Evolutionary conservation across 768 basidiomycete genomes (phyloP).

Genomic region (Hirschioporus abietinus): DNA sequence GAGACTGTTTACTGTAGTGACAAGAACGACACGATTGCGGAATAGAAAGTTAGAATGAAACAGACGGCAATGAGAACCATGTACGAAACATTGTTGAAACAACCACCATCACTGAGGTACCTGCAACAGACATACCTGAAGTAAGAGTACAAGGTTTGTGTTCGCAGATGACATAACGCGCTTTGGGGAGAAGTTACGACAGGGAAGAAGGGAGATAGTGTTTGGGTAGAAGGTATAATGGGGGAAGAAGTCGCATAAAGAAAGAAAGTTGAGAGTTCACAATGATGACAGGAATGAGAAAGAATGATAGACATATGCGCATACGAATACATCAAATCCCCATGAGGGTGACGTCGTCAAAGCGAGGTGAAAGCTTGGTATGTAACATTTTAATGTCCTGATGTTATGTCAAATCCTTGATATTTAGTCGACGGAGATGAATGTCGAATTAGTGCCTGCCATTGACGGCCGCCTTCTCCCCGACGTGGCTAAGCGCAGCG

Average conservation of each 20-base stretch:
- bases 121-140: neutral
- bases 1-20: too few relatives aligned
- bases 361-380: neutral
- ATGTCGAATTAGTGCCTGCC: neutral
- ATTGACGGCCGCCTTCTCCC: slow-evolving; percentile 14
- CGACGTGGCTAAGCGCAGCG: slow-evolving; percentile 70
- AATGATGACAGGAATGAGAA: neutral
- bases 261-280: neutral
- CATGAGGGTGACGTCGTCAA: neutral
- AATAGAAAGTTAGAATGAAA: too few relatives aligned
- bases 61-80: too few relatives aligned
- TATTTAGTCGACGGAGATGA: neutral
- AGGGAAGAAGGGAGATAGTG: neutral
- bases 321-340: neutral
- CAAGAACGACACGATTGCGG: too few relatives aligned
- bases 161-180: neutral
- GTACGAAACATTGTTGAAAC: too few relatives aligned
- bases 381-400: neutral
- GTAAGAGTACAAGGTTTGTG: neutral
- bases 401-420: neutral
- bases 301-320: neutral
- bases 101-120: too few relatives aligned
- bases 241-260: neutral
- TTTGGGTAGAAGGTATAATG: neutral
- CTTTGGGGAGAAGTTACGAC: too few relatives aligned